A percentile compares a stretch with the other conserved stretches of the same genome.
phyloP scores from a whole-genome alignment of 306 rosid species.

The Vigna radiata region DNA sequence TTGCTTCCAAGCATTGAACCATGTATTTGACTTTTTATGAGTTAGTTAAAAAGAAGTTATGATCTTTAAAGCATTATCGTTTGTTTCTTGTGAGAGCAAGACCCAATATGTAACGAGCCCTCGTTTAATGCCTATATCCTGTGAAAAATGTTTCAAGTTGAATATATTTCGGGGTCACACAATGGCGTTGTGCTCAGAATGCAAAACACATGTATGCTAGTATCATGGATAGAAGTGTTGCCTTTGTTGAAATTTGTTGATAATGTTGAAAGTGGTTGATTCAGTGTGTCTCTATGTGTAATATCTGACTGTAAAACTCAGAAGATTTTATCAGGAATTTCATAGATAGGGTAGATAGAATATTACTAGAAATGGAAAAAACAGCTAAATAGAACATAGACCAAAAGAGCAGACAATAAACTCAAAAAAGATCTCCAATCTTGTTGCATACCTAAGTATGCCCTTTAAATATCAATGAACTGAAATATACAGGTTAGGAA shows the following conservation, averaged over 20 bases:
- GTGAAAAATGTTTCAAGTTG: conserved; percentile 23
- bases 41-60: conserved; percentile 16
- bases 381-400: not conserved
- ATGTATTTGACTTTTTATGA: not conserved
- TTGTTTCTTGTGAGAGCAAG: conserved; percentile 9
- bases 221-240: conserved; percentile 17
- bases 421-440: not conserved
- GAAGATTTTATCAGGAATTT: conserved; percentile 20
- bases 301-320: not conserved
- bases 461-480: not conserved
- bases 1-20: conserved; percentile 13
- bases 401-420: not conserved
- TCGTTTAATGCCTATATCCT: not conserved
- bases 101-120: not conserved
- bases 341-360: conserved; percentile 24
- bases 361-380: not conserved
- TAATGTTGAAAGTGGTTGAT: not conserved
- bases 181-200: not conserved
- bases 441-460: not conserved
- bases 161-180: conserved; percentile 13
- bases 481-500: not conserved
- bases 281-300: conserved; percentile 5
- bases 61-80: conserved; percentile 19
- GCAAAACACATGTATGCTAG: not conserved
- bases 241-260: conserved; percentile 35